phyloP scores from a whole-genome alignment of 257 asterid species.

The Solanum neorickii region DNA sequence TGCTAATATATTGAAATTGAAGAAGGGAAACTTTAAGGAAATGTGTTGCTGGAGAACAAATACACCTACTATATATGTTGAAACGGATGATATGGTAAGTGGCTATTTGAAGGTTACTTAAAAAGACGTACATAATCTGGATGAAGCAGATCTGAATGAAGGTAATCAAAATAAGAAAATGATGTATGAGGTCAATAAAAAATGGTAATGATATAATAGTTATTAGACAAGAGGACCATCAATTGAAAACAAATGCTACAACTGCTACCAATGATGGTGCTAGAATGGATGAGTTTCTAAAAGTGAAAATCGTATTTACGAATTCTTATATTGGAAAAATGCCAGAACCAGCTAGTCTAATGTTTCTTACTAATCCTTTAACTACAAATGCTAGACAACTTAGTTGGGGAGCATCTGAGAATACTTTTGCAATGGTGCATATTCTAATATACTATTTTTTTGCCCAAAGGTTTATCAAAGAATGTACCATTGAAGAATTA shows the following conservation, averaged over 20 bases:
- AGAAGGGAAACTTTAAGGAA: background rate
- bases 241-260: background rate
- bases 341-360: background rate
- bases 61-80: conserved; percentile 10
- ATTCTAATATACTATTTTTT: too few species aligned
- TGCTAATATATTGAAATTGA: background rate
- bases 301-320: conserved; percentile 7
- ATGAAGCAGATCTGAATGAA: background rate
- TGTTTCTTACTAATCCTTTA: too few species aligned
- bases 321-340: background rate
- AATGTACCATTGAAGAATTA: conserved; percentile 24
- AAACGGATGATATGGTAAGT: background rate
- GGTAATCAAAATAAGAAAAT: background rate
- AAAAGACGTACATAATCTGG: conserved; percentile 4
- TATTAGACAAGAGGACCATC: conserved; percentile 2
- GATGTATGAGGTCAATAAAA: too few species aligned
- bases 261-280: background rate
- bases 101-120: conserved; percentile 12
- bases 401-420: too few species aligned
- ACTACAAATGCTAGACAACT: too few species aligned
- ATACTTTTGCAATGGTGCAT: too few species aligned
- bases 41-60: conserved; percentile 8
- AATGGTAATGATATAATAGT: too few species aligned
- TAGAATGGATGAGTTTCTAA: conserved; percentile 4
- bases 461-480: background rate